Percentiles rank a stretch among this genome's conserved stretches.
phyloP scores from a whole-genome alignment of 2,329 filamentous ascomycete species.

The Cyphellophora attinorum region DNA sequence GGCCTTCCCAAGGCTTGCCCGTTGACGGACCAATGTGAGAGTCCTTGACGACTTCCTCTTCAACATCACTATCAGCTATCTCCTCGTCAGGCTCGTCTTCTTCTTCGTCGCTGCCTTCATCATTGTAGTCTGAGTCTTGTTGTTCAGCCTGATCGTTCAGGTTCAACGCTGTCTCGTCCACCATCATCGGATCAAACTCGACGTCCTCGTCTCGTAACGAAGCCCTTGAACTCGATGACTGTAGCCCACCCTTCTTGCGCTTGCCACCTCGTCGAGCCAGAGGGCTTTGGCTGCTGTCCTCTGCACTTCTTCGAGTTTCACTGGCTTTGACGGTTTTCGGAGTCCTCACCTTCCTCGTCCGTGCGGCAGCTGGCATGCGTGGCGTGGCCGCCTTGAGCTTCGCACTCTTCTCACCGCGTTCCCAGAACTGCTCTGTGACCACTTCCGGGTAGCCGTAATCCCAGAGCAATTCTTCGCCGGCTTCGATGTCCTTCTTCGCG shows the following conservation, averaged over 20 bases:
- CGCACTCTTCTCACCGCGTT: constrained; percentile 13
- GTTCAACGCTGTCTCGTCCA: not conserved
- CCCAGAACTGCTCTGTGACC: constrained; percentile 17
- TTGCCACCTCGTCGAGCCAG: not conserved
- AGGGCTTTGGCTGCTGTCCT: not conserved
- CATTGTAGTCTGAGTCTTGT: not conserved
- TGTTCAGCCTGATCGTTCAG: not conserved
- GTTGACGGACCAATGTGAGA: too few species aligned
- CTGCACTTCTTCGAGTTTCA: not conserved
- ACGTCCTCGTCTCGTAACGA: not conserved
- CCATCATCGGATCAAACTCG: not conserved
- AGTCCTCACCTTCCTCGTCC: not conserved
- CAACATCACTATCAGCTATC: not conserved
- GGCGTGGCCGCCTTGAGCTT: not conserved
- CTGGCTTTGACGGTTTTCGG: not conserved
- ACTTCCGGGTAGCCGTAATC: constrained; percentile 56
- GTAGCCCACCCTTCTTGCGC: not conserved
- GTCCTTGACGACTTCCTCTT: too few species aligned
- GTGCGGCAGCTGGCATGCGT: not conserved
- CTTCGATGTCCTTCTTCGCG: constrained; percentile 55
- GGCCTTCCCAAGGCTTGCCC: too few species aligned
- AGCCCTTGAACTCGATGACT: not conserved
- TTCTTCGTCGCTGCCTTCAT: not conserved
- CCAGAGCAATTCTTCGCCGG: constrained; percentile 72
- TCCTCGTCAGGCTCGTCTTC: not conserved